Evolutionary conservation across 2,329 filamentous ascomycete genomes (phyloP), one percentile per base, ranked within the genome.

Genomic region (Diaporthe sp.): DNA sequence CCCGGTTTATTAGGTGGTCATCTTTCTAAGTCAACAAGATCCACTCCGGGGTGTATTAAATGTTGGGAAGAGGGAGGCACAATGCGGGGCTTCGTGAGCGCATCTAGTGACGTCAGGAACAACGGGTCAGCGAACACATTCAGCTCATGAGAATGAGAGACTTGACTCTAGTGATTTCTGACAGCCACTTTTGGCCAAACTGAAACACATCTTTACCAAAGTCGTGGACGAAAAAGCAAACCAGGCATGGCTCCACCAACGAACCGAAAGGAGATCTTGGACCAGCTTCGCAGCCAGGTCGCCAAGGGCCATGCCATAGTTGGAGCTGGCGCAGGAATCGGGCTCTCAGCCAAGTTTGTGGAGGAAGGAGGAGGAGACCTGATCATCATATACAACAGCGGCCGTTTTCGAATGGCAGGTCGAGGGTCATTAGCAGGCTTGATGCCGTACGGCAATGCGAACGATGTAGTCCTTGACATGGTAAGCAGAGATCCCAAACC

Each of bases 371-470:
- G 92, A 75, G 90, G 89, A 19, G 92, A 94, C 78, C 84, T 94
- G 55, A 93, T 94, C 79, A 90, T 94, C 76, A 88, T 94, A 78
- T 94, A 94, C 85, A 94, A 94, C 82, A 92, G 90, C 50, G 92
- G 92, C 0, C 88, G 92, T 5, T 94, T 92, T 80, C 90, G 92
- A 13, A 94, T 95, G 93, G 92, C 92, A 0, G 92, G 93, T 0
- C 86, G 90, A 55, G 92, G 92, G 0, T 93, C 91, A 0, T 82
- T 94, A 15, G 92, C 92, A 0, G 92, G 92, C 0, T 82, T 94
- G 67, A 93, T 94, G 91, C 92, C 92, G 0, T 94, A 93, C 79
- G 90, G 91, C 5, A 92, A 94, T 79, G 92, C 92, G 6, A 94
- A 94, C 78, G 89, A 92, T 76, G 88, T 93, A 2, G 92, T 94